Evolutionary conservation across 2,329 filamentous ascomycete species (phyloP), one percentile per base, ranked within the genome.

Genomic region (Phialophora verrucosa): DNA sequence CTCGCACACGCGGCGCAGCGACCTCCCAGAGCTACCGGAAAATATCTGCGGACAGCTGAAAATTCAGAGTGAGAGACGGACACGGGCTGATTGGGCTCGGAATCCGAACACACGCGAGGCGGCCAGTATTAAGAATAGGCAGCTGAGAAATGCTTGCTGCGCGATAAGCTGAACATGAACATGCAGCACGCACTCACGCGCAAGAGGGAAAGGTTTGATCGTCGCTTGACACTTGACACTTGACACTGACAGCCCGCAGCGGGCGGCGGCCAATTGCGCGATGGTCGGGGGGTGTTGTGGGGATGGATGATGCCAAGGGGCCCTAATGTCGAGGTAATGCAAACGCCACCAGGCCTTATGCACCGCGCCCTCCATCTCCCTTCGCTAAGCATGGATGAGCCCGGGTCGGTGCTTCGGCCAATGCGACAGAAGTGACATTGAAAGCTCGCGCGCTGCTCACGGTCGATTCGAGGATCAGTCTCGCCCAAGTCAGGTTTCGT

Each of bases 131-230:
- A 53, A 50, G 58, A 61, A 61, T 51, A 58, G 61, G 61, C 54
- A 63, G 54, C 53, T 63, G 61, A 51, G 44, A 63, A 44, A 50
- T n/a, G 23, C n/a, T 20, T 14, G 23, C 29, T 51, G 61, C 29
- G 53, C 61, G 61, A 63, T 63, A 63, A 63, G 61, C 51, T 56
- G 61, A 29, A 61, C 47, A 38, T 20, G 47, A 35, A 61, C 31
- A 53, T 53, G 58, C 58, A 60, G n/a, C 25, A 23, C 25, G 61
- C 53, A 50, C 20, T 44, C 32, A 38, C 32, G 3, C 35, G 5
- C 57, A 47, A 50, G 47, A 50, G 47, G n/a, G 20, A 11, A 11
- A 59, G 27, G n/a, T 14, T 14, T 44, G 38, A 44, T 44, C 38
- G 38, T 44, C 38, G 38, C 38, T 44, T 44, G 38, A 42, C 35